phyloP scores from a whole-genome alignment of 768 basidiomycete species.

The Holtermannia corniformis region DNA sequence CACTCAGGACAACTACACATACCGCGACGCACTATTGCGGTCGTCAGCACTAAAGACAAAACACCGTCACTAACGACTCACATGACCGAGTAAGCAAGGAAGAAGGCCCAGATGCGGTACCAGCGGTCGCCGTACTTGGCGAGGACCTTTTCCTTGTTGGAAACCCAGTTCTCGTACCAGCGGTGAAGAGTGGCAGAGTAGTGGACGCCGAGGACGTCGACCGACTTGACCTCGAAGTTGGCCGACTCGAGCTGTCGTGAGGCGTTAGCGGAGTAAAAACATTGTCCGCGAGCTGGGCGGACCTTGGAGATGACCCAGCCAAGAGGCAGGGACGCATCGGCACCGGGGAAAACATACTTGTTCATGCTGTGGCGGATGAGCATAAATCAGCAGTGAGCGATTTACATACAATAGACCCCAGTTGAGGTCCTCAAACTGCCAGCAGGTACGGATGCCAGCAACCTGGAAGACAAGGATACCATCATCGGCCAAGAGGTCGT shows the following conservation, averaged over 20 bases:
- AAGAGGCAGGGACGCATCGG: conserved; percentile 89
- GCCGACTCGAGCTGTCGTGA: conserved; percentile 55
- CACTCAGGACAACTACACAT: conserved; percentile 20
- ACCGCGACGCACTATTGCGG: conserved; percentile 52
- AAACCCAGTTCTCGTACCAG: conserved; percentile 97
- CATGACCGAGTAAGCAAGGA: conserved; percentile 88
- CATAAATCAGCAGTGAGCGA: not conserved
- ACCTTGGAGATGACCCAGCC: conserved; percentile 86
- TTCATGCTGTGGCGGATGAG: conserved; percentile 36
- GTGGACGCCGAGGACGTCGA: conserved; percentile 95
- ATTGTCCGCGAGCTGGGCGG: conserved; percentile 5
- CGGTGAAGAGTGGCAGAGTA: conserved; percentile 70
- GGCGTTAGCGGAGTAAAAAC: conserved; percentile 1
- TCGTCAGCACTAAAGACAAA: not conserved
- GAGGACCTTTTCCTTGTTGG: conserved; percentile 79
- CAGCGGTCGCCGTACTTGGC: conserved; percentile 84
- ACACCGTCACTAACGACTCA: conserved; percentile 10
- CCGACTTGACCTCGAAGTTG: conserved; percentile 92
- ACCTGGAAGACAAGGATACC: conserved; percentile 94
- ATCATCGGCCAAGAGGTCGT: conserved; percentile 86
- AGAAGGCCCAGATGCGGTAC: conserved; percentile 95
- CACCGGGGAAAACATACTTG: conserved; percentile 90
- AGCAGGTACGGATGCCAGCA: conserved; percentile 86
- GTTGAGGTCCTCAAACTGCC: conserved; percentile 97
- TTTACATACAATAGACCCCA: conserved; percentile 54